phyloP scores from a whole-genome alignment of 1,139 yeast species.

The Yamadazyma trypodendri region DNA sequence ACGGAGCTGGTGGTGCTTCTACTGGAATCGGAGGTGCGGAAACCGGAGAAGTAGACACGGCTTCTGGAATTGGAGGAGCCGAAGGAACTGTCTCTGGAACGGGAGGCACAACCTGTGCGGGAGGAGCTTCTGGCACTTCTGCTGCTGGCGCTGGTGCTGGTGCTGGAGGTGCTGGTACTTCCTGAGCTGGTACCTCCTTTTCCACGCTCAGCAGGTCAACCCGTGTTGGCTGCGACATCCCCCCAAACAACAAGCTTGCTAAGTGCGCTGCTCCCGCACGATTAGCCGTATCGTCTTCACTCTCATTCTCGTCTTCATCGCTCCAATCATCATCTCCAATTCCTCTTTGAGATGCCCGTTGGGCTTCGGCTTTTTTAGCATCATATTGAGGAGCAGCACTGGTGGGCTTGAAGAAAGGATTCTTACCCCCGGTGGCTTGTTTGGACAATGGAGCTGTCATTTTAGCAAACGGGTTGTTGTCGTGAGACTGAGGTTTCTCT shows the following conservation, averaged over 20 bases:
- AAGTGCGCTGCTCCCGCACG: slow-evolving; percentile 61
- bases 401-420: slow-evolving; percentile 48
- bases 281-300: slow-evolving; percentile 47
- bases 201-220: slow-evolving; percentile 10
- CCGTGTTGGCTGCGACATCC: slow-evolving; percentile 51
- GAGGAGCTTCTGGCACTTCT: too few relatives aligned
- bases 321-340: slow-evolving; percentile 58
- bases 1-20: slow-evolving; percentile 9
- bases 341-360: slow-evolving; percentile 67
- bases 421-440: slow-evolving; percentile 18
- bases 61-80: slow-evolving; percentile 11
- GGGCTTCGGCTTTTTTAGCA: slow-evolving; percentile 57
- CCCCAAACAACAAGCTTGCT: slow-evolving; percentile 62
- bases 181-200: slow-evolving; percentile 16
- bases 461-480: slow-evolving; percentile 41
- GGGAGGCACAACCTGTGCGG: too few relatives aligned
- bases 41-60: slow-evolving; percentile 12
- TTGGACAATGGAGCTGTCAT: slow-evolving; percentile 11
- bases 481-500: slow-evolving; percentile 20
- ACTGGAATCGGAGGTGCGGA: slow-evolving; percentile 2
- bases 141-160: slow-evolving; percentile 8
- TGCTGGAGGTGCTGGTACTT: slow-evolving; percentile 12
- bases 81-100: slow-evolving; percentile 8
- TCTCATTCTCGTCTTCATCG: slow-evolving; percentile 55
- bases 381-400: slow-evolving; percentile 38